These are phyloP conservation scores for Stephanodiscus minutulus DNA, from an alignment of 108 stramenopile genomes.

Conservation along the genomic window DNA sequence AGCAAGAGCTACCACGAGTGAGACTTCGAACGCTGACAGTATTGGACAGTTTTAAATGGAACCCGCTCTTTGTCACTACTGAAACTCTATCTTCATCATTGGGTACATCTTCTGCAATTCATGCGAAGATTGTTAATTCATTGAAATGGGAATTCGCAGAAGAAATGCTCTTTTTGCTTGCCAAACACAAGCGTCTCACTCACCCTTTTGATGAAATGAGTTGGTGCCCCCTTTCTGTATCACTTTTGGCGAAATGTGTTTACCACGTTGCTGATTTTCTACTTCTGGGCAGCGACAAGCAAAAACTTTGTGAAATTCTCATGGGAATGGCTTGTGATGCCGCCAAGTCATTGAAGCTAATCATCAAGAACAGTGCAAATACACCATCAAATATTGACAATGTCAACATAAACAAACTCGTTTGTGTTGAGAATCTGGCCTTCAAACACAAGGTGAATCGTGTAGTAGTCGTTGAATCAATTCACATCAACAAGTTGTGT, in stretches of 20 bases:
- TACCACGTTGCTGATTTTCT: slow-evolving; percentile 17
- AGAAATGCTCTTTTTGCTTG: slow-evolving; percentile 25
- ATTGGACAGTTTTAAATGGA: slow-evolving; percentile 18
- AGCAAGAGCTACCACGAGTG: slow-evolving; percentile 4
- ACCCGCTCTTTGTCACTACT: slow-evolving; percentile 7
- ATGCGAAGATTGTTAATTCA: background rate
- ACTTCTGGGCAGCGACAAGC: slow-evolving; percentile 4
- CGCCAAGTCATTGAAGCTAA: background rate
- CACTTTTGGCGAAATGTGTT: slow-evolving; percentile 18
- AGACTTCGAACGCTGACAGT: background rate
- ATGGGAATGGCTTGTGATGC: background rate
- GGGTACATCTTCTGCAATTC: background rate
- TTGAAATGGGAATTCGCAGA: slow-evolving; percentile 29
- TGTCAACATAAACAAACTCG: background rate
- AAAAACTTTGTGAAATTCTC: background rate
- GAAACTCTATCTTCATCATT: background rate
- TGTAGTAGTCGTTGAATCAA: slow-evolving; percentile 9
- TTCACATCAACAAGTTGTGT: slow-evolving; percentile 1
- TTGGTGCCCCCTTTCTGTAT: slow-evolving; percentile 28
- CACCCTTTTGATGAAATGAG: slow-evolving; percentile 16
- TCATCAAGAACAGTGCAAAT: background rate
- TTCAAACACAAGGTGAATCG: slow-evolving; percentile 2
- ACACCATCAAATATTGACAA: background rate
- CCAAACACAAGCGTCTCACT: slow-evolving; percentile 17
- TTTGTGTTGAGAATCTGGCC: background rate